Evolutionary conservation across 129 eudicot species (phyloP).

Genomic region (Helianthus tuberosus): DNA sequence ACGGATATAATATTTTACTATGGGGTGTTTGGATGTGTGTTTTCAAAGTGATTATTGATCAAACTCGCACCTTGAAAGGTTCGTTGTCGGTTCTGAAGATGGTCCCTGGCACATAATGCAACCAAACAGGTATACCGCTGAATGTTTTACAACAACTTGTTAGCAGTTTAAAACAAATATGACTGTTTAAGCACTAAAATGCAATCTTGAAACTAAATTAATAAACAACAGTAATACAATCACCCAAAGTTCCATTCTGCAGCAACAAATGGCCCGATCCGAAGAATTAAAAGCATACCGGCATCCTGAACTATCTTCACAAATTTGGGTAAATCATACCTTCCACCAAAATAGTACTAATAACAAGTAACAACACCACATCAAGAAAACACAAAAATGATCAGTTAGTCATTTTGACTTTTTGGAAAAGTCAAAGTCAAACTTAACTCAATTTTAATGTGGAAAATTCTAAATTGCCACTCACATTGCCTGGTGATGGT

Average conservation of each 20-base stretch:
- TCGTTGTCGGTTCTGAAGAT: constrained; percentile 92
- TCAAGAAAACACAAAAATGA: not conserved
- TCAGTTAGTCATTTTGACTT: not conserved
- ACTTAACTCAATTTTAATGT: not conserved
- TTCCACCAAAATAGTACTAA: constrained; percentile 86
- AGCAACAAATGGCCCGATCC: constrained; percentile 95
- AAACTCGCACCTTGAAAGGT: constrained; percentile 76
- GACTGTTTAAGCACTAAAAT: constrained; percentile 2
- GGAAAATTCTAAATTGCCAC: constrained; percentile 10
- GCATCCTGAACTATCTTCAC: constrained; percentile 88
- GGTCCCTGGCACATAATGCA: constrained; percentile 46
- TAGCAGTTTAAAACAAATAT: not conserved
- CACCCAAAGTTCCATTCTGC: constrained; percentile 98
- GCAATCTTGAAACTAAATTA: not conserved
- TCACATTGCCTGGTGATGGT: constrained; percentile 79
- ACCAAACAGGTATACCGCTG: not conserved
- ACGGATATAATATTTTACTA: no score
- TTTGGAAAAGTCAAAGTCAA: not conserved
- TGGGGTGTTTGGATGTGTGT: no score
- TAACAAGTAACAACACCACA: constrained; percentile 19
- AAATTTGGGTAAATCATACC: constrained; percentile 80
- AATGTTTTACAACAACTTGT: not conserved
- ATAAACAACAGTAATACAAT: constrained; percentile 13
- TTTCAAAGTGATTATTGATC: not conserved
- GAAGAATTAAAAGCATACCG: constrained; percentile 79